phyloP scores from a whole-genome alignment of 139 green algal species.

The Chlorella sorokiniana region DNA sequence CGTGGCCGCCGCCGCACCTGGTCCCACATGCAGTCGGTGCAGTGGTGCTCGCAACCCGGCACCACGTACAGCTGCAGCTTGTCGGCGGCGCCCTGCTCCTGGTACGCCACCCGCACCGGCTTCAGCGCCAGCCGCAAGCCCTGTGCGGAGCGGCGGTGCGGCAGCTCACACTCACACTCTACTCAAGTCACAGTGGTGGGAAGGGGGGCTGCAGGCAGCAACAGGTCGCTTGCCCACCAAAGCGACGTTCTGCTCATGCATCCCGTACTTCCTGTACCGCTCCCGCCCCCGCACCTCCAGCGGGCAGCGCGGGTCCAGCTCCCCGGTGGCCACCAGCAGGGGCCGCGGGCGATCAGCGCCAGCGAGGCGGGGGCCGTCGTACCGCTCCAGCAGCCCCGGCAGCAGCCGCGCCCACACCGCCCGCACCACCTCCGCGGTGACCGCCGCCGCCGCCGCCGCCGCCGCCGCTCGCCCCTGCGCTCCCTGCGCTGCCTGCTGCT shows the following conservation, averaged over 20 bases:
- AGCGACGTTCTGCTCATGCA: too few relatives aligned
- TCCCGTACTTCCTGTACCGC: too few relatives aligned
- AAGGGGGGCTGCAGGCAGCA: too few relatives aligned
- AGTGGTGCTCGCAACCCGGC: constrained; percentile 29
- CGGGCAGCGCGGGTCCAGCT: constrained; percentile 58
- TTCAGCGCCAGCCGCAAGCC: constrained; percentile 33
- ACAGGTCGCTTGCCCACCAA: too few relatives aligned
- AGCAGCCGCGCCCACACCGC: constrained; percentile 40
- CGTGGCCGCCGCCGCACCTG: too few relatives aligned
- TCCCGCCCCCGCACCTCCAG: constrained; percentile 4
- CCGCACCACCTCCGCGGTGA: constrained; percentile 33
- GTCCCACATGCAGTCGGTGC: constrained; percentile 33
- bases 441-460: not conserved
- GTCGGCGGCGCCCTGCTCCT: not conserved
- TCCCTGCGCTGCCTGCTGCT: not conserved
- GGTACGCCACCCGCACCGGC: constrained; percentile 16
- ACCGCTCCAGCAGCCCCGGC: constrained; percentile 45
- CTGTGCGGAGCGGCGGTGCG: not conserved
- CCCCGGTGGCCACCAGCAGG: constrained; percentile 60
- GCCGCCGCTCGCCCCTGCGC: too few relatives aligned
- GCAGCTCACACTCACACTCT: not conserved
- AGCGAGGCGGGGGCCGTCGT: constrained; percentile 59
- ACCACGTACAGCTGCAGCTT: constrained; percentile 37
- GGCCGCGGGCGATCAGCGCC: constrained; percentile 56
- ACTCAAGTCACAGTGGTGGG: not conserved